These are phyloP conservation scores for Xylaria curta DNA, from an alignment of 495 filamentous ascomycete species.

Conservation along the genomic window DNA sequence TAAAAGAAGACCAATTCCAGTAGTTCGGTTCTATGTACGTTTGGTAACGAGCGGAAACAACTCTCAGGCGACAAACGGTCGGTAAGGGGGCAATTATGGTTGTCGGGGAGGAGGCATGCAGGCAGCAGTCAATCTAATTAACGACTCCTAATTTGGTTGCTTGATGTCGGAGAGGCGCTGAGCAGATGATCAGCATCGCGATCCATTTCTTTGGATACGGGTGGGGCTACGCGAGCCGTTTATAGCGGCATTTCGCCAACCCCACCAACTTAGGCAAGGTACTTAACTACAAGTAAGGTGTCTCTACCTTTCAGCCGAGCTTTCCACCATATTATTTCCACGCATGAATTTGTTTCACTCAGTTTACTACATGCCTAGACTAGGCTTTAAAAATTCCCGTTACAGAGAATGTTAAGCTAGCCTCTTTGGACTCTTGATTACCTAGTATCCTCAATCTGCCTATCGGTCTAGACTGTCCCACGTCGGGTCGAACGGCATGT, in stretches of 20 bases:
- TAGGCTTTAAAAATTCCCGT: neutral
- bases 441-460: neutral
- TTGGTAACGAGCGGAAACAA: conserved; percentile 1
- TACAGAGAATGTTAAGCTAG: neutral
- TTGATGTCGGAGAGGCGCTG: neutral
- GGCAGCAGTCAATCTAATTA: conserved; percentile 9
- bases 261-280: neutral
- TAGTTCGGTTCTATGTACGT: neutral
- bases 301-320: too few relatives aligned
- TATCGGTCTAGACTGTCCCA: neutral
- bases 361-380: neutral
- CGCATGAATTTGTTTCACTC: neutral
- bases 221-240: neutral
- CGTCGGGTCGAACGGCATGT: neutral
- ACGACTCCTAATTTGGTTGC: neutral
- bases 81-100: conserved; percentile 1
- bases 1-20: neutral
- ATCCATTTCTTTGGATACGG: too few relatives aligned
- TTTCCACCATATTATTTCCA: neutral
- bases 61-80: neutral
- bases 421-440: neutral
- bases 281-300: too few relatives aligned
- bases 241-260: neutral
- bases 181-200: too few relatives aligned
- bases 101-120: neutral